Percentiles rank a stretch among this genome's conserved stretches.
phyloP scores from a whole-genome alignment of 306 rosid genomes.

The Inga laurina region DNA sequence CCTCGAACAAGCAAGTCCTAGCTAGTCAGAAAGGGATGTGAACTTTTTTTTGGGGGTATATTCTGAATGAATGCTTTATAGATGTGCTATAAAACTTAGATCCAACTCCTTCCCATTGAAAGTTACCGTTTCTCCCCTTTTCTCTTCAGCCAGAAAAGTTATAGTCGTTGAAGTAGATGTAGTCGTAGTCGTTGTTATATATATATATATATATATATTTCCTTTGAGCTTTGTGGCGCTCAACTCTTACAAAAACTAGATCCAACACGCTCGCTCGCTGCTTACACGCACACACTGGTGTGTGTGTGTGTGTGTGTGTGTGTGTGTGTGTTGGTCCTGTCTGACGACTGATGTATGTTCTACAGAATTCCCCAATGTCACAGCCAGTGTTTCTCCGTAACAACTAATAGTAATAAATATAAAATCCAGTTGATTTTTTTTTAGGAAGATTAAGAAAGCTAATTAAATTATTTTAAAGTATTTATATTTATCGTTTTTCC shows the following conservation, averaged over 20 bases:
- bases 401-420: too few species aligned
- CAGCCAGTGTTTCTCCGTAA: too few species aligned
- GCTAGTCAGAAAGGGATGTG: neutral
- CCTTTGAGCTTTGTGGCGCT: neutral
- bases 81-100: neutral
- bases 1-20: neutral
- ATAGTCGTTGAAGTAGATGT: neutral
- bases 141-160: neutral
- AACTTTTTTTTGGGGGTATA: neutral
- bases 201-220: too few species aligned
- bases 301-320: too few species aligned
- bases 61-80: neutral
- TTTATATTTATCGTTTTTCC: too few species aligned
- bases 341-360: neutral
- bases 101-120: neutral
- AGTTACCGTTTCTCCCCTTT: neutral
- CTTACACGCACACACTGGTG: too few species aligned
- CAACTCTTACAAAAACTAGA: too few species aligned
- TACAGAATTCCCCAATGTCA: neutral
- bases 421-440: too few species aligned
- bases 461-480: too few species aligned
- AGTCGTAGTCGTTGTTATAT: neutral
- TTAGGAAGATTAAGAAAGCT: too few species aligned
- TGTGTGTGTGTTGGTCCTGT: too few species aligned
- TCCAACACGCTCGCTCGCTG: too few species aligned